Base-by-base conservation (phyloP, 345 rosid genomes). In the Eucalyptus sp. region DNA sequence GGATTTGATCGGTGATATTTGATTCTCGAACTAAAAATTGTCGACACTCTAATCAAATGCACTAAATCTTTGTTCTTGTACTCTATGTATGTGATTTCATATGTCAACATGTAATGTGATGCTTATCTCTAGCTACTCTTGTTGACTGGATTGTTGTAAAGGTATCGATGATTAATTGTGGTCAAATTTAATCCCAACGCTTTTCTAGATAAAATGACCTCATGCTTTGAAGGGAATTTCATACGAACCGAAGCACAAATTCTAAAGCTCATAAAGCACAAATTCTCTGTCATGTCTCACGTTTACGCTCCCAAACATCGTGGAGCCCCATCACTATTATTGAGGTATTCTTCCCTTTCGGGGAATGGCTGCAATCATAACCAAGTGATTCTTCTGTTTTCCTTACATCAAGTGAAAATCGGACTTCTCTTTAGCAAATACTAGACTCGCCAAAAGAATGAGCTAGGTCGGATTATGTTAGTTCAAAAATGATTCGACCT, bases 131-230 rank as follows among this genome's bases (percentile, higher is more conserved):
- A 64, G 1, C 10, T 14, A 7, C 3, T 64, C 10, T n/a, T 8
- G 10, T 64, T 14, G 18, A 64, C 0, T 64, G 1, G 33, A 64
- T n/a, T 0, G 1, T 4, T 64, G 33, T n/a, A n/a, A 25, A 64
- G 5, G 7, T 9, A 7, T 29, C 0, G 2, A 64, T 4, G 6
- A 7, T 64, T 15, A 14, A 15, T n/a, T 13, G 5, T 15, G 76
- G 41, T 64, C 76, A n/a, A 64, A 3, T 14, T 64, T 16, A 64
- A 64, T 64, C 76, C 33, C 10, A n/a, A n/a, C 20, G 2, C 41
- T n/a, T 31, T 64, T 4, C 0, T 14, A 1, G 33, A 64, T 64
- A 64, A 64, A n/a, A 64, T 64, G 76, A 10, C 76, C 10, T 64
- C 41, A 29, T 0, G 5, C 76, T 64, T 64, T 7, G 1, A 13